phyloP scores from a whole-genome alignment of 148 eudicot species.

The Selenicereus undatus region DNA sequence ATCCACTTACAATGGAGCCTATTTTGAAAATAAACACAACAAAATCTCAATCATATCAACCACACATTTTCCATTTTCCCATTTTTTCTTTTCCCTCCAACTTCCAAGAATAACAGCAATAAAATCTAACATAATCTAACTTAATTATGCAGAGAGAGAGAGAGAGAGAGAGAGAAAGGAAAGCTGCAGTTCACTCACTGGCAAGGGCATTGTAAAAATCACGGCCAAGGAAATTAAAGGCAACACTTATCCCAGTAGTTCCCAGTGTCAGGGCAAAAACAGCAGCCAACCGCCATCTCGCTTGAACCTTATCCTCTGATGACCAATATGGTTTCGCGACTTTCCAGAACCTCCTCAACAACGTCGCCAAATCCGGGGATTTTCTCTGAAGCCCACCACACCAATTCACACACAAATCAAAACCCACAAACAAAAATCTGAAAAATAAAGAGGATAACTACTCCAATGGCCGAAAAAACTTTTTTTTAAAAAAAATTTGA shows the following conservation, averaged over 20 bases:
- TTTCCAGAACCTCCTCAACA: constrained; percentile 75
- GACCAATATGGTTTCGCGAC: constrained; percentile 96
- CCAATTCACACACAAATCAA: neutral
- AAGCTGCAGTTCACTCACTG: constrained; percentile 35
- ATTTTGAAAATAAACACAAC: neutral
- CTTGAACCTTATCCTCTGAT: constrained; percentile 77
- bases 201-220: constrained; percentile 96
- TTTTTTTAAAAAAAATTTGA: too few relatives aligned
- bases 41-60: neutral
- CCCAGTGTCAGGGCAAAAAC: constrained; percentile 88
- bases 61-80: neutral
- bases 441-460: too few relatives aligned
- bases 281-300: constrained; percentile 70
- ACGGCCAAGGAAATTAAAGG: constrained; percentile 90
- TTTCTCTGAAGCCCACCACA: constrained; percentile 33
- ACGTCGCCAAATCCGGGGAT: constrained; percentile 51
- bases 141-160: too few relatives aligned
- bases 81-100: neutral
- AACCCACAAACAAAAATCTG: neutral
- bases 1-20: neutral
- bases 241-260: constrained; percentile 92
- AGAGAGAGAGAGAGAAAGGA: neutral
- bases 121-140: neutral
- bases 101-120: neutral
- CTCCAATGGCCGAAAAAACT: neutral